Evolutionary conservation across 148 eudicot species (phyloP), one percentile per base, ranked within the genome.

Genomic region (Cornus florida): DNA sequence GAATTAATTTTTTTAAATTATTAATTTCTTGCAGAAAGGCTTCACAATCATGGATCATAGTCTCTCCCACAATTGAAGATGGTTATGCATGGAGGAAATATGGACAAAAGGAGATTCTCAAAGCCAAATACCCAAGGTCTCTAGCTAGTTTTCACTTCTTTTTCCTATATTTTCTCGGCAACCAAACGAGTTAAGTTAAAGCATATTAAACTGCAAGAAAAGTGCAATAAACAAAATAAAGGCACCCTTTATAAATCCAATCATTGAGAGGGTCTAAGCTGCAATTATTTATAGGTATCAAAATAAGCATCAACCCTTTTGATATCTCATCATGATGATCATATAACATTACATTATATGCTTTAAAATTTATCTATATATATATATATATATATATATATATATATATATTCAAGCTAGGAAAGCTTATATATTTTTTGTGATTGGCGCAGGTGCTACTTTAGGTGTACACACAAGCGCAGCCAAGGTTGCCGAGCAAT

Each of bases 1-100:
- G 38, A 35, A 35, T 35, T 35, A 35, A 35, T 35, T 35, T 35
- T 35, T 28, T 28, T 28, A 1, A 28, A 28, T 28, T 28, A 28
- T 28, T 28, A 28, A 28, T 65, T 72, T 56, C 2, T 72, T 77
- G 67, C 79, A 88, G 91, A 65, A 86, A 57, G 70, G 70, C 71
- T 28, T 70, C 75, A 28, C 80, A 78, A 33, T 76, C 89, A 38
- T 19, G 78, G 75, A 33, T 35, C 1, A 46, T 0, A 43, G 75
- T 82, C n/a, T 70, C 84, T 46, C 10, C 75, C 1, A 78, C 82
- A 12, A 80, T 14, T 19, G 86, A 82, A 60, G 91, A 88, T 79
- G 84, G 83, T 17, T 73, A 62, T 72, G 84, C 86, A 33, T 88
- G 91, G 91, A 86, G 91, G 73, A 88, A 88, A 60, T 86, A 88